phyloP scores from a whole-genome alignment of 768 basidiomycete species.

The Lactifluus echinatus region DNA sequence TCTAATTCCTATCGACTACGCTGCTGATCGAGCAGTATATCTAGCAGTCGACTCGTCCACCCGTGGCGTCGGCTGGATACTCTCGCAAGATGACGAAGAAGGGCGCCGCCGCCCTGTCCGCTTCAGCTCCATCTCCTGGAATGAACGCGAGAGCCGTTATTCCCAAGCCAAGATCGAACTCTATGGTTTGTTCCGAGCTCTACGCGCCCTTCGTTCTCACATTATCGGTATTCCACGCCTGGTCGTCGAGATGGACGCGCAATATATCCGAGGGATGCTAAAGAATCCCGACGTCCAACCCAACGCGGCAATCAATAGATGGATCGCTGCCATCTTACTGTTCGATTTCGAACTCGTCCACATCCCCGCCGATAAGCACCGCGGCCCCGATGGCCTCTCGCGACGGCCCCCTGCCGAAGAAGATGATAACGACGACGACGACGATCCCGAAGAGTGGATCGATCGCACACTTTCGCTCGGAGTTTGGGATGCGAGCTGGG shows the following conservation, averaged over 20 bases:
- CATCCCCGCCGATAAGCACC: conserved; percentile 24
- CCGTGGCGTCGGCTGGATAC: conserved; percentile 23
- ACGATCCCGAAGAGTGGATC: conserved; percentile 8
- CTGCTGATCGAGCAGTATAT: too few relatives aligned
- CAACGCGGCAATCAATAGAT: conserved; percentile 32
- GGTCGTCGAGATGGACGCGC: too few relatives aligned
- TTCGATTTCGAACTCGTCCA: conserved; percentile 33
- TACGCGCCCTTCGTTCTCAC: too few relatives aligned
- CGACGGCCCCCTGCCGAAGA: background rate
- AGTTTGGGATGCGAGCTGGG: background rate
- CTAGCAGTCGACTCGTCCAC: conserved; percentile 26
- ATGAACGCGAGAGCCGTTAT: too few relatives aligned
- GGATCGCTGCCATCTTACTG: too few relatives aligned
- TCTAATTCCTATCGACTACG: too few relatives aligned
- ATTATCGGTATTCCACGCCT: too few relatives aligned
- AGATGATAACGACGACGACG: background rate
- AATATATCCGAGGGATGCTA: conserved; percentile 34
- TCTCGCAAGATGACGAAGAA: conserved; percentile 23
- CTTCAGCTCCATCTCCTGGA: too few relatives aligned
- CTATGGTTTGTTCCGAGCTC: too few relatives aligned
- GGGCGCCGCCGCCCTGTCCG: conserved; percentile 23
- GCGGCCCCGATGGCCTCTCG: conserved; percentile 29
- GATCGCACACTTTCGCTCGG: background rate
- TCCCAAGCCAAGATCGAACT: too few relatives aligned
- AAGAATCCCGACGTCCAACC: conserved; percentile 33